phyloP scores from a whole-genome alignment of 2,329 filamentous ascomycete genomes.

The Plectosphaerella plurivora region DNA sequence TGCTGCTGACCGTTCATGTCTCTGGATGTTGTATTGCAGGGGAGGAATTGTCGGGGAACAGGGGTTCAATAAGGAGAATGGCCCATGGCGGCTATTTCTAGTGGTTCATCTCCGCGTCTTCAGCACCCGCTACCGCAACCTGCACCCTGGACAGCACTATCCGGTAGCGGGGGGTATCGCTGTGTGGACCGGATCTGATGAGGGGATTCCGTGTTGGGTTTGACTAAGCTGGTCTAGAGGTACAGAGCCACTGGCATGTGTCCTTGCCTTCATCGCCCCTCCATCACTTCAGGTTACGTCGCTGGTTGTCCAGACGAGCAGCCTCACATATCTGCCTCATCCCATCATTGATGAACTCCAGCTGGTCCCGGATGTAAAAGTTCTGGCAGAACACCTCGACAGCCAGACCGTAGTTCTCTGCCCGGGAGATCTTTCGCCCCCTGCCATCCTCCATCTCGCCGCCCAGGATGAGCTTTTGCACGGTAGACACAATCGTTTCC shows the following conservation, averaged over 20 bases:
- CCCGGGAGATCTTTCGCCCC: constrained; percentile 14
- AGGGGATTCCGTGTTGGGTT: neutral
- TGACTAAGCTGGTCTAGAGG: neutral
- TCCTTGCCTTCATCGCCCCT: neutral
- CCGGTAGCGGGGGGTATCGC: neutral
- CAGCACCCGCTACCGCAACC: neutral
- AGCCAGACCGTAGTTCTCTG: constrained; percentile 17
- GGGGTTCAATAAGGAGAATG: neutral
- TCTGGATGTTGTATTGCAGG: neutral
- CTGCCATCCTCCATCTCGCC: constrained; percentile 16
- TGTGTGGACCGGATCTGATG: neutral
- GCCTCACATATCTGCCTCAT: constrained; percentile 16
- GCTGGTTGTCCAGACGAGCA: constrained; percentile 15
- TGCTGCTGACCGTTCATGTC: neutral
- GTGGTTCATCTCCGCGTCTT: neutral
- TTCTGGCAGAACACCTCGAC: constrained; percentile 24
- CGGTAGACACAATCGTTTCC: constrained; percentile 20
- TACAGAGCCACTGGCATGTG: neutral
- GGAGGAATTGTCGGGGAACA: neutral
- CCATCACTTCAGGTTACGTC: neutral
- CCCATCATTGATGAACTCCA: constrained; percentile 18
- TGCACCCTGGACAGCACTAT: neutral
- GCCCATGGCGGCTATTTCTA: neutral
- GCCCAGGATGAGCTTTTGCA: constrained; percentile 19
- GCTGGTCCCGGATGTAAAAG: constrained; percentile 22